Percentiles rank a stretch among this genome's conserved stretches.
Evolutionary conservation across 1,284 basidiomycete genomes (phyloP).

Genomic region (Moesziomyces antarcticus): DNA sequence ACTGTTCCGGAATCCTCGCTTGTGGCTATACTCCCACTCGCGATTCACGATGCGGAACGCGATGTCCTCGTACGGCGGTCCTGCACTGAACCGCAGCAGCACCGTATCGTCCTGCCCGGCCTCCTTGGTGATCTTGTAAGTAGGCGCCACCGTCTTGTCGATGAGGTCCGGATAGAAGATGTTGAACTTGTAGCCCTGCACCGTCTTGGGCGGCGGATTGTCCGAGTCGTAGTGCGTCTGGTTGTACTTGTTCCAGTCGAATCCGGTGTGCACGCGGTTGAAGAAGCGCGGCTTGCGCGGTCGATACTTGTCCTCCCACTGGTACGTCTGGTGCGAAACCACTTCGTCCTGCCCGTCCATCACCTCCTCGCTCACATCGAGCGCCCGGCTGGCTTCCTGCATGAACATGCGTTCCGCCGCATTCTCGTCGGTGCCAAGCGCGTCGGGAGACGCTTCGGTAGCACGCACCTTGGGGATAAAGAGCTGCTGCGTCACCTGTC

Average conservation of each 20-base stretch:
- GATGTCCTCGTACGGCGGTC: conserved; percentile 98
- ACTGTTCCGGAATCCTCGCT: conserved; percentile 73
- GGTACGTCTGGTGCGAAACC: conserved; percentile 78
- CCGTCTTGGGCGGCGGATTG: conserved; percentile 66
- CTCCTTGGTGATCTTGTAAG: conserved; percentile 83
- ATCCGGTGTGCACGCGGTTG: conserved; percentile 99
- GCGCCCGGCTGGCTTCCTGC: conserved; percentile 76
- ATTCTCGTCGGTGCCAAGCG: conserved; percentile 7
- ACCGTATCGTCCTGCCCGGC: conserved; percentile 94
- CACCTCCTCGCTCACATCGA: conserved; percentile 93
- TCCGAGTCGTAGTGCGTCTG: conserved; percentile 67
- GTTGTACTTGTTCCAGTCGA: conserved; percentile 93
- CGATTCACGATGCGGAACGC: conserved; percentile 97
- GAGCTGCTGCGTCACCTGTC: conserved; percentile 37
- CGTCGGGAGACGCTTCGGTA: conserved; percentile 1
- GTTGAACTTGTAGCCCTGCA: conserved; percentile 92
- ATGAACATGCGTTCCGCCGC: conserved; percentile 53
- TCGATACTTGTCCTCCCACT: conserved; percentile 98
- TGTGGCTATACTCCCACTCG: conserved; percentile 98
- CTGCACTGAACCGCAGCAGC: conserved; percentile 90
- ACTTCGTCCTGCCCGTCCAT: conserved; percentile 87
- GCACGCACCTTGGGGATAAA: conserved; percentile 50
- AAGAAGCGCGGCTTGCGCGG: conserved; percentile 99
- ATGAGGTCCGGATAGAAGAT: conserved; percentile 96
- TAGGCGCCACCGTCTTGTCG: conserved; percentile 94